Percentiles rank a stretch among this genome's conserved stretches.
Conservation (phyloP, 148 eudicot species). For the Selenicereus undatus region DNA sequence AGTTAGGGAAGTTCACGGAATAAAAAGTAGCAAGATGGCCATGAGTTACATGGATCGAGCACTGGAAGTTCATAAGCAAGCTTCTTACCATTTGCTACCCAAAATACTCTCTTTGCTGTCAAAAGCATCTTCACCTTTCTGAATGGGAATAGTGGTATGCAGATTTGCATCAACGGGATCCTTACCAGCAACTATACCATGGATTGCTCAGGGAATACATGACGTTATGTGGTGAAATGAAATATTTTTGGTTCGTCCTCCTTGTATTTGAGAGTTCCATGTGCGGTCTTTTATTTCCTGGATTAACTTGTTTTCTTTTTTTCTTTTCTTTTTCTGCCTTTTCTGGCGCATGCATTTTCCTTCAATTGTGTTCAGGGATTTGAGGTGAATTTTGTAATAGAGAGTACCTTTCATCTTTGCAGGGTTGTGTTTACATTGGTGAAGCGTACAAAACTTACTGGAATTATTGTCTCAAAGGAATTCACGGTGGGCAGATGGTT, state of each 20-base stretch:
- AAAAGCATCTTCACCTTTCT: not conserved
- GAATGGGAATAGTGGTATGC: not conserved
- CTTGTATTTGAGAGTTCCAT: not conserved
- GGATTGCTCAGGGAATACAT: no score
- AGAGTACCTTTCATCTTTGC: slow-evolving; percentile 23
- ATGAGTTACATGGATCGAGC: not conserved
- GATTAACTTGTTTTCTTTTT: not conserved
- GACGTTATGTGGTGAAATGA: no score
- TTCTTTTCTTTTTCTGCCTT: no score
- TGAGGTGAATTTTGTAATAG: no score
- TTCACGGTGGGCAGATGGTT: slow-evolving; percentile 90
- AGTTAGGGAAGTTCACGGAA: no score
- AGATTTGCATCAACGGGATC: not conserved
- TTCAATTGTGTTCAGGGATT: no score
- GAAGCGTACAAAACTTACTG: slow-evolving; percentile 87
- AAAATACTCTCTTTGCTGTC: not conserved
- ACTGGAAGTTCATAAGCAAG: not conserved
- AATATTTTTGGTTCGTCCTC: not conserved
- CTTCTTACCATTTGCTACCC: not conserved
- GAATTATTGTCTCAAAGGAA: slow-evolving; percentile 75
- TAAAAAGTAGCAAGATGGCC: not conserved
- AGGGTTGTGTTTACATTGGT: slow-evolving; percentile 84
- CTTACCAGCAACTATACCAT: no score
- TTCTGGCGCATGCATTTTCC: no score
- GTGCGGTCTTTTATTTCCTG: not conserved